Percentiles rank a stretch among this genome's conserved stretches.
Evolutionary conservation across 257 asterid genomes (phyloP).

Genomic region (Ajuga chamaepitys): DNA sequence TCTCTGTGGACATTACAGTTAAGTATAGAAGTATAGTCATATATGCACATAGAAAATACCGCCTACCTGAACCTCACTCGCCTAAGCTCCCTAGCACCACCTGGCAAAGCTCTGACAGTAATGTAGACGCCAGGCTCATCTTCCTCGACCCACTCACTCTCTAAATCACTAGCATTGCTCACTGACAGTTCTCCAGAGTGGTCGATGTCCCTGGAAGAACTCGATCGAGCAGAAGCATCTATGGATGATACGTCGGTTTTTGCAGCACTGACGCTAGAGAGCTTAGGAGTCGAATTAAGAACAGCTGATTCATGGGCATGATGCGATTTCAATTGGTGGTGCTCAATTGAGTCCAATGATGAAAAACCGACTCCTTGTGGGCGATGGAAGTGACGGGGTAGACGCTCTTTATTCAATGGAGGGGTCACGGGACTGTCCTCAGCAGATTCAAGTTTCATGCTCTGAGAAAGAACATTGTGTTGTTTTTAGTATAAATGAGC

Average conservation of each 20-base stretch:
- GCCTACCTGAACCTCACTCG: conserved; percentile 90
- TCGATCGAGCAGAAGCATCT: conserved; percentile 72
- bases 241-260: conserved; percentile 67
- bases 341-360: conserved; percentile 47
- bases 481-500: no score
- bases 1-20: no score
- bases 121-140: conserved; percentile 98
- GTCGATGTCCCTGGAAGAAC: conserved; percentile 74
- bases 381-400: conserved; percentile 38
- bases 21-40: no score
- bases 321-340: conserved; percentile 27
- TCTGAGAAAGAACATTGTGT: conserved; percentile 29
- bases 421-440: conserved; percentile 80
- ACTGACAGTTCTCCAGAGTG: conserved; percentile 82
- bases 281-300: conserved; percentile 67
- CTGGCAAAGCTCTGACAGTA: conserved; percentile 69
- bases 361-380: conserved; percentile 38
- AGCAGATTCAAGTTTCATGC: conserved; percentile 48
- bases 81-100: conserved; percentile 87
- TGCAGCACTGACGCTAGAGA: conserved; percentile 67
- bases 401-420: conserved; percentile 53
- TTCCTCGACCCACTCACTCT: conserved; percentile 94
- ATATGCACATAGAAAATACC: conserved; percentile 13
- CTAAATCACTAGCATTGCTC: conserved; percentile 91
- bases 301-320: conserved; percentile 41